Base-by-base conservation (phyloP, 495 filamentous ascomycete genomes). In the Aspergillus wentii region DNA sequence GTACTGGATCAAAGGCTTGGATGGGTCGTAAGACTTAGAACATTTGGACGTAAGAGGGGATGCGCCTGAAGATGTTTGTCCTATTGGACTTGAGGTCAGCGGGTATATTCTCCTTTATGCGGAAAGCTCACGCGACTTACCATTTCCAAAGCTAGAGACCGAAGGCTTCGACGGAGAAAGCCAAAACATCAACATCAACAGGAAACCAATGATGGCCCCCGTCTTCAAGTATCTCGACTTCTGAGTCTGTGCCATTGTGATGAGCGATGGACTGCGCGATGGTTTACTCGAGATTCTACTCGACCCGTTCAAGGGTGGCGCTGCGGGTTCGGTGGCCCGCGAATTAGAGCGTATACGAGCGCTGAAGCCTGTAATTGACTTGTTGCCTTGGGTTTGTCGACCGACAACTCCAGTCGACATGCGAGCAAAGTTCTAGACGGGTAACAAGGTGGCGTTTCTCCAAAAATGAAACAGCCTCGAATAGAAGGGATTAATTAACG, bases 1-100 rank as follows among this genome's bases (percentile, higher is more conserved):
- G 72, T 96, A 97, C 54, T 98, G 92, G 43, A 96, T 82, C 46
- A 98, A 71, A 17, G 94, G 94, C 67, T 95, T 98, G 29, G 84
- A 79, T 21, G 80, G 75, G 38, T 88, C 86, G 60, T 71, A 79
- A 18, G 91, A 86, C 56, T 80, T 86, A 32, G 79, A 79, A 74
- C 92, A 98, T 65, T 76, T 83, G 23, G 46, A 44, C 7, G 77
- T 56, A 6, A 54, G 33, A 21, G 47, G 38, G 23, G 46, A 37
- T 20, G 41, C 33, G 23, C 46, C 40, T 13, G 55, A 38, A 30
- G 59, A 48, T 14, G 54, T 23, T 49, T 58, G 43, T 23, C 51
- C 61, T 69, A 39, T 30, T n/a, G n/a, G n/a, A n/a, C n/a, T n/a
- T n/a, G n/a, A n/a, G n/a, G n/a, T n/a, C n/a, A n/a, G n/a, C n/a